These are phyloP conservation scores for Rhodofomes roseus DNA, from an alignment of 1,284 basidiomycete species.

Conservation along the genomic window DNA sequence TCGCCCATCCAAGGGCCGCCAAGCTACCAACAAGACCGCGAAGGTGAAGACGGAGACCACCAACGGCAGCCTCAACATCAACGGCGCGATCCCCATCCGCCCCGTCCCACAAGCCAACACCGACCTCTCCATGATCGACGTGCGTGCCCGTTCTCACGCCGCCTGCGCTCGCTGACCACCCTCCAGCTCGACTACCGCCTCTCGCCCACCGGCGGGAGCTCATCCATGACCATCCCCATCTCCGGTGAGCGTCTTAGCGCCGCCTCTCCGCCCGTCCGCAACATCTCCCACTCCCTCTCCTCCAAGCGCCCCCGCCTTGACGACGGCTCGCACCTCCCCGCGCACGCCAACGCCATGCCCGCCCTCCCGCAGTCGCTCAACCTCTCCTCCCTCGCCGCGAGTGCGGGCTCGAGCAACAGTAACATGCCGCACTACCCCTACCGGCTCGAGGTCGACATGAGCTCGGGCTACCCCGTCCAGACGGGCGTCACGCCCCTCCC, in stretches of 20 bases:
- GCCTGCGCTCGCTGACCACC: not conserved
- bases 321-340: conserved; percentile 8
- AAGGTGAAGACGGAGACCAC: conserved; percentile 19
- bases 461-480: conserved; percentile 13
- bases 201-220: conserved; percentile 17
- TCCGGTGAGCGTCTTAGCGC: conserved; percentile 29
- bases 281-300: conserved; percentile 15
- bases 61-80: conserved; percentile 20
- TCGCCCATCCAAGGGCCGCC: conserved; percentile 17
- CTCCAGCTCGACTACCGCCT: conserved; percentile 24
- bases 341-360: conserved; percentile 10
- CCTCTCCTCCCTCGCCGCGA: conserved; percentile 8
- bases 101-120: conserved; percentile 15
- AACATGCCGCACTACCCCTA: conserved; percentile 18
- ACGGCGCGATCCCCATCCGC: conserved; percentile 22
- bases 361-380: conserved; percentile 11
- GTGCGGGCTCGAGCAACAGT: conserved; percentile 3
- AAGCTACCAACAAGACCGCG: conserved; percentile 16
- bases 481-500: conserved; percentile 17
- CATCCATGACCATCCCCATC: conserved; percentile 26
- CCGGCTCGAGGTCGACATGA: conserved; percentile 26
- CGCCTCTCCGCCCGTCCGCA: conserved; percentile 13
- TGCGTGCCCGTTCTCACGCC: conserved; percentile 7
- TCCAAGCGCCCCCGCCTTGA: conserved; percentile 22
- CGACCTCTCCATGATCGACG: conserved; percentile 21